A percentile compares a stretch with the other conserved stretches of the same genome.
Evolutionary conservation across 805 yeast species (phyloP).

Genomic region (Candida golubevii): DNA sequence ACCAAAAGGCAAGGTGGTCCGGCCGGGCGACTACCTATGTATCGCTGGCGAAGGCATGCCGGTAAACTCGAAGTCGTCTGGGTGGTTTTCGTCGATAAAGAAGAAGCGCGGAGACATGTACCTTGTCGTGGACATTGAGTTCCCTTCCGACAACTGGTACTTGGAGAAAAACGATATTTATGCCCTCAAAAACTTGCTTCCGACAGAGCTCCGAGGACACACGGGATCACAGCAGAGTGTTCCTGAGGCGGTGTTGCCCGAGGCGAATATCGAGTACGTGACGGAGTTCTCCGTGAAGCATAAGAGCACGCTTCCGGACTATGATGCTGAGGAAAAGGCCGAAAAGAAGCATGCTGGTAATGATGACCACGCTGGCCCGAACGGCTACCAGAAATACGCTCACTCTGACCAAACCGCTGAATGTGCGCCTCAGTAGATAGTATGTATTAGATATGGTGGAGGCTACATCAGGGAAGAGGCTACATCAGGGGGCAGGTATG

Average conservation of each 20-base stretch:
- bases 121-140: conserved; percentile 65
- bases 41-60: conserved; percentile 86
- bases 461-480: not conserved
- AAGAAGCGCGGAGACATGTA: conserved; percentile 62
- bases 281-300: conserved; percentile 31
- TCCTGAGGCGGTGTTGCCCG: conserved; percentile 26
- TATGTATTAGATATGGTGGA: not conserved
- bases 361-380: conserved; percentile 5
- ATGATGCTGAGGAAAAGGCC: conserved; percentile 15
- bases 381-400: conserved; percentile 11
- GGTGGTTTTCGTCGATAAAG: conserved; percentile 19
- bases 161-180: conserved; percentile 62
- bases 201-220: conserved; percentile 27
- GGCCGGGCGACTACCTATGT: conserved; percentile 68
- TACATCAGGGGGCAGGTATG: too few species aligned
- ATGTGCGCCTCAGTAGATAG: conserved; percentile 28
- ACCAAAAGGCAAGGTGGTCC: conserved; percentile 74
- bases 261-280: conserved; percentile 36
- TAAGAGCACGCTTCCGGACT: conserved; percentile 27
- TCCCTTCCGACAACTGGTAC: conserved; percentile 85
- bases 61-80: conserved; percentile 23
- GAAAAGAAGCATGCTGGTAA: conserved; percentile 2
- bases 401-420: conserved; percentile 26
- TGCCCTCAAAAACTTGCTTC: conserved; percentile 53
- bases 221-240: conserved; percentile 23